phyloP scores from a whole-genome alignment of 1,284 basidiomycete genomes.

The Xerocomus cyaneibrunnescens region DNA sequence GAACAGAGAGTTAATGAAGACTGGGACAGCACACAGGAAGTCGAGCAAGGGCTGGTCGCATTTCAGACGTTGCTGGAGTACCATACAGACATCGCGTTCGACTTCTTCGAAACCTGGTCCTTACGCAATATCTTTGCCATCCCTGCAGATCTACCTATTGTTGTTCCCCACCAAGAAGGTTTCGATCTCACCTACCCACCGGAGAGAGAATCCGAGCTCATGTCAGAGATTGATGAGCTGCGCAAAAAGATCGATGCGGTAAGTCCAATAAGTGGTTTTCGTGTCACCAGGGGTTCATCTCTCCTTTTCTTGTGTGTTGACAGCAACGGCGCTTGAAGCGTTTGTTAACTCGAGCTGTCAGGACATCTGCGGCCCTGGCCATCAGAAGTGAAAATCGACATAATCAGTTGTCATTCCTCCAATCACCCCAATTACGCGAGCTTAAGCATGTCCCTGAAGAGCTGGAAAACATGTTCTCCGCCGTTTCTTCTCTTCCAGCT shows the following conservation, averaged over 20 bases:
- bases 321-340: slow-evolving; percentile 67
- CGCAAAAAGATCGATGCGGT: slow-evolving; percentile 60
- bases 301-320: slow-evolving; percentile 1
- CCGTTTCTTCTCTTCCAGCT: slow-evolving; percentile 50
- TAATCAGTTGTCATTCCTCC: slow-evolving; percentile 47
- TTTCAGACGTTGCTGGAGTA: slow-evolving; percentile 77
- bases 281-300: slow-evolving; percentile 4
- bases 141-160: slow-evolving; percentile 59
- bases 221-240: slow-evolving; percentile 62
- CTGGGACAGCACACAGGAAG: slow-evolving; percentile 63
- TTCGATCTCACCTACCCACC: slow-evolving; percentile 51
- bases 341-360: slow-evolving; percentile 48
- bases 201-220: slow-evolving; percentile 54
- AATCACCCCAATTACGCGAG: slow-evolving; percentile 34
- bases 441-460: slow-evolving; percentile 41
- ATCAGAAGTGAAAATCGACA: slow-evolving; percentile 45
- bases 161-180: slow-evolving; percentile 66
- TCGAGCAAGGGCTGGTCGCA: slow-evolving; percentile 71
- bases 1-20: slow-evolving; percentile 40
- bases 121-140: slow-evolving; percentile 75
- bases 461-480: slow-evolving; percentile 44
- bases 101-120: slow-evolving; percentile 79
- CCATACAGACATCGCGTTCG: slow-evolving; percentile 77
- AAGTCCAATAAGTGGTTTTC: slow-evolving; percentile 28
- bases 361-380: slow-evolving; percentile 45